Evolutionary conservation across 768 basidiomycete species (phyloP).

Genomic region (Phaeotremella skinneri): DNA sequence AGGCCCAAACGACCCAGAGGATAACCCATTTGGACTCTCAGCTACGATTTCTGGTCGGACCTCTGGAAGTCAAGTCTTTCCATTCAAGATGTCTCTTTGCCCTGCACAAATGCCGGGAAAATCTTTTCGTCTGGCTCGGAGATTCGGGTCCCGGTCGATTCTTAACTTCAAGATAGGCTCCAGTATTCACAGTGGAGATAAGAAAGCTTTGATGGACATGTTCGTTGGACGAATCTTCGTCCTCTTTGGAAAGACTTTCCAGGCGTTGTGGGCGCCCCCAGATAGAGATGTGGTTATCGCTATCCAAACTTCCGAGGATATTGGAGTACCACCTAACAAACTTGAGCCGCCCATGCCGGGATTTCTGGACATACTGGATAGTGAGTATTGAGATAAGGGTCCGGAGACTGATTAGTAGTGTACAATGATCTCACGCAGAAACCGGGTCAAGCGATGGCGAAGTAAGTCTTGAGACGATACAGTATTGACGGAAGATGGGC

Average conservation of each 20-base stretch:
- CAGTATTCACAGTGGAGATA: not conserved
- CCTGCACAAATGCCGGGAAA: conserved; percentile 33
- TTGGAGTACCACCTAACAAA: not conserved
- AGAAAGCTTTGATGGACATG: conserved; percentile 13
- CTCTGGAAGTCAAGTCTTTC: not conserved
- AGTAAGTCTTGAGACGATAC: conserved; percentile 21
- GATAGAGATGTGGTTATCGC: conserved; percentile 27
- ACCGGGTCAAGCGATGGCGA: conserved; percentile 40
- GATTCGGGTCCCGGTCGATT: conserved; percentile 36
- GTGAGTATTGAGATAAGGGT: conserved; percentile 18
- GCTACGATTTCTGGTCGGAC: not conserved
- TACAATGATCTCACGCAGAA: conserved; percentile 35
- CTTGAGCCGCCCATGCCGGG: conserved; percentile 16
- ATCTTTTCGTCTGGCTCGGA: conserved; percentile 33
- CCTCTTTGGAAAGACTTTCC: conserved; percentile 32
- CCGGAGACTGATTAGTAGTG: conserved; percentile 10
- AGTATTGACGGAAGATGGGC: conserved; percentile 29
- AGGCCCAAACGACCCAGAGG: not conserved
- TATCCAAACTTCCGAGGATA: conserved; percentile 22
- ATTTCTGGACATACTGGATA: conserved; percentile 16
- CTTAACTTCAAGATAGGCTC: conserved; percentile 25
- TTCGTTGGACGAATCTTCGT: conserved; percentile 29
- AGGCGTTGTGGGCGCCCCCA: conserved; percentile 30
- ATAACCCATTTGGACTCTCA: not conserved
- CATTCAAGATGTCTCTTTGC: conserved; percentile 12